phyloP scores from a whole-genome alignment of 129 eudicot genomes.

The Flaveria robusta region DNA sequence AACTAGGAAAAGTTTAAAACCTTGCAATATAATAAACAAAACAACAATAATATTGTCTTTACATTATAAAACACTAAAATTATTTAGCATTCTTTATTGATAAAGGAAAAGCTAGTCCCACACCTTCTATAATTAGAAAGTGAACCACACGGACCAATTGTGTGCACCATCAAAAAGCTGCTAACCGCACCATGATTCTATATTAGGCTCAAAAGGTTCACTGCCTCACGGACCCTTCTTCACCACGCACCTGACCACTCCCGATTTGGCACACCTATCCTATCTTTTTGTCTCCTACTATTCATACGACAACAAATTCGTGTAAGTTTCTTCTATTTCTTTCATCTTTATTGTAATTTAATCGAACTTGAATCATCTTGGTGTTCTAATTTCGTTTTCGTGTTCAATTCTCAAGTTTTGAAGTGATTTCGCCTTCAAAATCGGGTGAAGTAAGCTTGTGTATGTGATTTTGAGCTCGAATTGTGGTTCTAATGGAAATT shows the following conservation, averaged over 20 bases:
- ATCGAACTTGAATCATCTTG: neutral
- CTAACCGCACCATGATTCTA: conserved; percentile 35
- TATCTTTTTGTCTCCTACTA: neutral
- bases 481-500: neutral
- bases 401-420: neutral
- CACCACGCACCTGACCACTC: conserved; percentile 28
- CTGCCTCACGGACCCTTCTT: conserved; percentile 23
- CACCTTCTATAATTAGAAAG: conserved; percentile 37
- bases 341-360: neutral
- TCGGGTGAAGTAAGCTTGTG: neutral
- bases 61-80: neutral
- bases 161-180: conserved; percentile 34
- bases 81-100: neutral
- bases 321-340: conserved; percentile 18
- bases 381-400: neutral
- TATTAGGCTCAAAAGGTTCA: conserved; percentile 14
- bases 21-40: neutral
- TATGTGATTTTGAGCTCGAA: neutral
- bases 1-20: neutral
- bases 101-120: neutral
- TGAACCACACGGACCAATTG: conserved; percentile 40
- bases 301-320: conserved; percentile 3
- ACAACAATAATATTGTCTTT: neutral
- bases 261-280: neutral
- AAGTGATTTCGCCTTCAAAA: neutral